phyloP scores from a whole-genome alignment of 2,329 filamentous ascomycete genomes.

The Ascocoryne sarcoides region DNA sequence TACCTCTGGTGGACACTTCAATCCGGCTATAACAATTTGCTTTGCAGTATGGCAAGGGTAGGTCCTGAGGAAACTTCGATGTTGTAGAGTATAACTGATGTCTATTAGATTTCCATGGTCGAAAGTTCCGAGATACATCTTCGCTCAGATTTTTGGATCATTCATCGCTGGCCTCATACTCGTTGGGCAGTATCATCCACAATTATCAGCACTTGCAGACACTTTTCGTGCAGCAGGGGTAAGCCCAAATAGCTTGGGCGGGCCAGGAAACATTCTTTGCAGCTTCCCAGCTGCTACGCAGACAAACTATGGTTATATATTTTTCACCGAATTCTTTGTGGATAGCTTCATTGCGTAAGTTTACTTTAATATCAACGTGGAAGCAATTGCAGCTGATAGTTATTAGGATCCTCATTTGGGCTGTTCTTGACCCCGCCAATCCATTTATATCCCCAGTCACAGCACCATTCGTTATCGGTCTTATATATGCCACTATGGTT shows the following conservation, averaged over 20 bases:
- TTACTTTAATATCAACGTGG: neutral
- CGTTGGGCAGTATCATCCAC: constrained; percentile 47
- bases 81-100: too few species aligned
- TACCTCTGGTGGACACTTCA: constrained; percentile 47
- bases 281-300: constrained; percentile 42
- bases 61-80: neutral
- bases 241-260: constrained; percentile 36
- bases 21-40: constrained; percentile 40
- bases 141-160: constrained; percentile 46
- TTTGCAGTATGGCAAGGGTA: constrained; percentile 43
- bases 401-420: constrained; percentile 44
- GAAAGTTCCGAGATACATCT: constrained; percentile 48
- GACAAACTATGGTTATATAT: constrained; percentile 45
- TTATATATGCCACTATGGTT: constrained; percentile 35
- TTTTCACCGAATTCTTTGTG: constrained; percentile 51
- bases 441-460: constrained; percentile 41
- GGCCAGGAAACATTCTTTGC: constrained; percentile 46
- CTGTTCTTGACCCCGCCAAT: constrained; percentile 47
- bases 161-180: constrained; percentile 47
- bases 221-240: constrained; percentile 24
- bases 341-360: constrained; percentile 40
- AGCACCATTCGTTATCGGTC: constrained; percentile 45
- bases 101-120: constrained; percentile 40
- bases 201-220: constrained; percentile 36
- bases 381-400: constrained; percentile 1